Conservation (phyloP, 139 green algal species). For the Coelastrella sp. region DNA sequence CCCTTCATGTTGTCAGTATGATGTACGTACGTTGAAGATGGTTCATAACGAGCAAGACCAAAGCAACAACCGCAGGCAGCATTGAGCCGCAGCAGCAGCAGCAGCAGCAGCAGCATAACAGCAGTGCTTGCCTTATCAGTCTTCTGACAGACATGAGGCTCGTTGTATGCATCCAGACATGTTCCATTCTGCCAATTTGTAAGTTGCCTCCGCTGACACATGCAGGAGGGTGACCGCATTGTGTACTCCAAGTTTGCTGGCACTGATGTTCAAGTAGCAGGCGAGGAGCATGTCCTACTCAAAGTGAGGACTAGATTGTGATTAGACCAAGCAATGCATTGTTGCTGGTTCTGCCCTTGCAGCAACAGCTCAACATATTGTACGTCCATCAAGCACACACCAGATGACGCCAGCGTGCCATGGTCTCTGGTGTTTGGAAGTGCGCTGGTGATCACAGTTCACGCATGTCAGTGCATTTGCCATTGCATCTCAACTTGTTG, state of each 20-base stretch:
- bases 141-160: background rate
- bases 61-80: background rate
- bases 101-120: slow-evolving; percentile 16
- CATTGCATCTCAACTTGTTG: too few species aligned
- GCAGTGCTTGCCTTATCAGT: too few species aligned
- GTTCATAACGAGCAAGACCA: background rate
- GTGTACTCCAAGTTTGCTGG: slow-evolving; percentile 97
- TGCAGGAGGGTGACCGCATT: slow-evolving; percentile 86
- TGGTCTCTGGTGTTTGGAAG: too few species aligned
- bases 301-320: slow-evolving; percentile 74
- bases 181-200: too few species aligned
- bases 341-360: background rate
- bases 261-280: slow-evolving; percentile 90
- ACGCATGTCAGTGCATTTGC: too few species aligned
- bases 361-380: background rate
- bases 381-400: too few species aligned
- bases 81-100: background rate
- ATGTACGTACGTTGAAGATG: slow-evolving; percentile 1
- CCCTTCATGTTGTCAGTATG: background rate
- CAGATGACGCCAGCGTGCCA: too few species aligned
- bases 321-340: background rate
- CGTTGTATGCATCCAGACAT: too few species aligned
- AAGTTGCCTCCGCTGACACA: too few species aligned
- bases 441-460: too few species aligned
- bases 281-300: slow-evolving; percentile 85